These are phyloP conservation scores for Boletus vinaceobasis DNA, from an alignment of 768 basidiomycete species.

Conservation along the genomic window DNA sequence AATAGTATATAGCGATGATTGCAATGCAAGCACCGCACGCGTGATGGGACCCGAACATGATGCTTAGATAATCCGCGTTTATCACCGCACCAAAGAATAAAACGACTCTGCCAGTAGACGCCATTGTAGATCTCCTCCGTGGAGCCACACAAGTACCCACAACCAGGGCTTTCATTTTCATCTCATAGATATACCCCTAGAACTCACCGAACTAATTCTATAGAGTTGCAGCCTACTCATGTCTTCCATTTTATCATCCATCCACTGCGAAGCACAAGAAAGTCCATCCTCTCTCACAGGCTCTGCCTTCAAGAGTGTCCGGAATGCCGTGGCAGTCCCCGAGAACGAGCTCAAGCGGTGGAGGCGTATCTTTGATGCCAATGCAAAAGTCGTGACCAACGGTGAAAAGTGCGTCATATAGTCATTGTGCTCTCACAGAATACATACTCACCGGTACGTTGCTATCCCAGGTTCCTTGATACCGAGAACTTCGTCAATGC, in stretches of 20 bases:
- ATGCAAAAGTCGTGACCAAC: slow-evolving; percentile 67
- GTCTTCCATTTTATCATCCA: slow-evolving; percentile 45
- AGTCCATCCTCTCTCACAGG: slow-evolving; percentile 43
- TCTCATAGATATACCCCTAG: slow-evolving; percentile 36
- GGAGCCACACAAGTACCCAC: slow-evolving; percentile 18
- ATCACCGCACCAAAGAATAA: slow-evolving; percentile 31
- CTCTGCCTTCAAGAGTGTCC: slow-evolving; percentile 61
- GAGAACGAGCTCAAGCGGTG: slow-evolving; percentile 87
- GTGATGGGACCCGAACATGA: slow-evolving; percentile 32
- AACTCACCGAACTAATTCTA: slow-evolving; percentile 28
- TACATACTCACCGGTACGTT: slow-evolving; percentile 1
- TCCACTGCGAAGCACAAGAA: slow-evolving; percentile 50
- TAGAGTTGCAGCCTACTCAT: slow-evolving; percentile 30
- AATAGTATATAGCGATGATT: not conserved
- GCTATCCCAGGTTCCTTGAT: slow-evolving; percentile 69
- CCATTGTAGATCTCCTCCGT: slow-evolving; percentile 7
- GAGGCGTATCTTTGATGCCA: slow-evolving; percentile 82
- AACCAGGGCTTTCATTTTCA: slow-evolving; percentile 12
- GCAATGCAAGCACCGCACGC: not conserved
- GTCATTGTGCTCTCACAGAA: slow-evolving; percentile 19
- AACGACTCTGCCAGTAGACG: slow-evolving; percentile 7
- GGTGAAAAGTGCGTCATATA: slow-evolving; percentile 71
- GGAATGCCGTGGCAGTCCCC: slow-evolving; percentile 64
- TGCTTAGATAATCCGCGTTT: slow-evolving; percentile 31
- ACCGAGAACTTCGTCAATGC: slow-evolving; percentile 90